phyloP scores from a whole-genome alignment of 1,284 basidiomycete genomes.

The Prillingera fragicola region DNA sequence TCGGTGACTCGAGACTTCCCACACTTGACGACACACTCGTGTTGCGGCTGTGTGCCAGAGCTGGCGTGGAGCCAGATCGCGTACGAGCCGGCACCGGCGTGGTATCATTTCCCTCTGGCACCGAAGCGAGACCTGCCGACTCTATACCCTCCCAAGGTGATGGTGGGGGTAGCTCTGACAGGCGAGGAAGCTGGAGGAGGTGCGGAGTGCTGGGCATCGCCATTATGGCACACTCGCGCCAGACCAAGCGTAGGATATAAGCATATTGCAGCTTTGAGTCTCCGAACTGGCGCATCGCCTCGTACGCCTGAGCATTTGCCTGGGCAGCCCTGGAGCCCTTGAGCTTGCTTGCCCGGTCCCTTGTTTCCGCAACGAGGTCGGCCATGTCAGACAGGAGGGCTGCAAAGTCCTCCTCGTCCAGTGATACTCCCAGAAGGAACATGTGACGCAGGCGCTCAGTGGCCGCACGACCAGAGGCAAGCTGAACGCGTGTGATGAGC shows the following conservation, averaged over 20 bases:
- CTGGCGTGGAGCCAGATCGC: no score
- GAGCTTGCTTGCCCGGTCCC: constrained; percentile 36
- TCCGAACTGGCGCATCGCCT: constrained; percentile 36
- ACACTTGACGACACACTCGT: no score
- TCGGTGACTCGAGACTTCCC: no score
- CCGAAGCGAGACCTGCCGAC: no score
- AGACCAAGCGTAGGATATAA: constrained; percentile 34
- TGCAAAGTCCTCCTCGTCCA: constrained; percentile 43
- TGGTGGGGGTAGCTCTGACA: no score
- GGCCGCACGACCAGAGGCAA: constrained; percentile 34
- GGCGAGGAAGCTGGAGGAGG: no score
- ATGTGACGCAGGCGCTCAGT: constrained; percentile 38
- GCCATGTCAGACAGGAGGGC: constrained; percentile 38
- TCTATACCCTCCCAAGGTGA: no score
- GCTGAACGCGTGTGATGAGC: constrained; percentile 42
- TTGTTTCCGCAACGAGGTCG: constrained; percentile 34
- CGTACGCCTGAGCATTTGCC: constrained; percentile 35
- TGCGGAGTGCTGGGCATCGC: no score
- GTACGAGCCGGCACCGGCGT: no score
- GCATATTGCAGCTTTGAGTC: constrained; percentile 42
- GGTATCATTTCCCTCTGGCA: no score
- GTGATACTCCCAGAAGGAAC: constrained; percentile 32
- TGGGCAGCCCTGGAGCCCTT: constrained; percentile 34
- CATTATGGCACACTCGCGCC: constrained; percentile 34
- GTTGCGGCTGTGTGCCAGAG: no score